Conservation (phyloP, 768 basidiomycete genomes). For the Naganishia vishniacii region DNA sequence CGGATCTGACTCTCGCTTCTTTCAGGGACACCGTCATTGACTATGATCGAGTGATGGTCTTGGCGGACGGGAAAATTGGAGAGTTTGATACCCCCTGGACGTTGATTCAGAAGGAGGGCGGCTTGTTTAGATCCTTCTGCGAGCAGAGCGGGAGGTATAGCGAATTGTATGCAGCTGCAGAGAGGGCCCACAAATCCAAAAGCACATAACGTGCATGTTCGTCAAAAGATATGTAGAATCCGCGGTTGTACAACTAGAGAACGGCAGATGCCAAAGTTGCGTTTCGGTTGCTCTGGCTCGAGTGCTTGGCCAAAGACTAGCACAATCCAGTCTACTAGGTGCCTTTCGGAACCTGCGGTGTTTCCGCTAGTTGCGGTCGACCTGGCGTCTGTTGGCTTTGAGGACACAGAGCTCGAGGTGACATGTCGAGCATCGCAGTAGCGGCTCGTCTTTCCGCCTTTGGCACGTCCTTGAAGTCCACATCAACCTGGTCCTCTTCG, state of each 20-base stretch:
- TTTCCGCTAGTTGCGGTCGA: no score
- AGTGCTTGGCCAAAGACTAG: no score
- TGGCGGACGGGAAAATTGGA: constrained; percentile 46
- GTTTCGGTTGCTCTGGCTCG: no score
- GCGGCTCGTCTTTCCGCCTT: no score
- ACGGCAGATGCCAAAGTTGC: no score
- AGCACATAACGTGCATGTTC: not conserved
- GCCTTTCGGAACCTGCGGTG: no score
- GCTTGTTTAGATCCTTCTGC: constrained; percentile 43
- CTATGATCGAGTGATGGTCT: constrained; percentile 47
- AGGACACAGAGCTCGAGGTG: no score
- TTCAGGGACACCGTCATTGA: constrained; percentile 47
- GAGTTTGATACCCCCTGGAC: constrained; percentile 48
- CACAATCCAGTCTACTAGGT: no score
- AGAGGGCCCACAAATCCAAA: constrained; percentile 25
- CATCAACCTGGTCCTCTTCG: not conserved
- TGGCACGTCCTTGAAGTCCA: no score
- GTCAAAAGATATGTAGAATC: not conserved
- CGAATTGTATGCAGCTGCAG: constrained; percentile 43
- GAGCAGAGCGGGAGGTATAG: constrained; percentile 46
- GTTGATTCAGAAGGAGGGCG: constrained; percentile 39
- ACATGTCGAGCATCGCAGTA: no score
- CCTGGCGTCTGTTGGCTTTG: no score
- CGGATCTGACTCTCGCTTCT: constrained; percentile 21
- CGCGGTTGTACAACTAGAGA: constrained; percentile 4